Base-by-base conservation (phyloP, 2,329 filamentous ascomycete species). In the Knufia petricola region DNA sequence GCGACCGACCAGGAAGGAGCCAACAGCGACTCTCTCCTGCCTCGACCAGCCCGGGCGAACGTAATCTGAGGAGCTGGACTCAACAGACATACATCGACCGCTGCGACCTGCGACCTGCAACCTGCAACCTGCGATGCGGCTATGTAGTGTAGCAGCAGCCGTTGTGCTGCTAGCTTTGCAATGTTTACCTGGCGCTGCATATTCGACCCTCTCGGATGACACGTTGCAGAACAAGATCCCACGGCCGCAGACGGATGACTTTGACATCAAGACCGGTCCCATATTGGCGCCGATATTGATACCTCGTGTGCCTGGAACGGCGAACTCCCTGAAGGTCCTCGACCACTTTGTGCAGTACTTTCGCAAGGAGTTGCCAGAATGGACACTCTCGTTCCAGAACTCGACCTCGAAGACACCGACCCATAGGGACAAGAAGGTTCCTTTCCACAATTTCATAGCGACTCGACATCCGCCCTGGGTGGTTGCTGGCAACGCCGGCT, bases 311-410 rank as follows among this genome's bases (percentile, higher is more conserved):
- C 86, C 92, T 4, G 92, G 89, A 13, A 94, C 88, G 1, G 73
- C 81, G 1, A 88, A 87, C 23, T 87, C 84, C 12, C 64, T 69
- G 13, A 75, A 75, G 46, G 87, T 85, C 2, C 84, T 92, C 58
- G 74, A 79, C 37, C 90, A 96, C 68, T 87, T 98, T 61, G 77
- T 82, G 60, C 70, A 83, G 63, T 96, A 92, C 75, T 95, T 96
- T 69, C 67, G 68, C 43, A 72, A 71, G 4, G 71, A 81, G 15
- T 77, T 96, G 19, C 88, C 90, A 1, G 69, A 77, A 30, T 98
- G 92, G 92, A 76, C 71, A 3, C 64, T 95, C 37, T 75, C 82
- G 41, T 86, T 87, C 69, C 90, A 98, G 62, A 96, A 96, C 67
- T 88, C 85, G n/a, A 90, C 87, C 0, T 78, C 82, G 23, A 84